Conservation (phyloP, 768 basidiomycete genomes). For the Cystofilobasidium bisporidii region DNA sequence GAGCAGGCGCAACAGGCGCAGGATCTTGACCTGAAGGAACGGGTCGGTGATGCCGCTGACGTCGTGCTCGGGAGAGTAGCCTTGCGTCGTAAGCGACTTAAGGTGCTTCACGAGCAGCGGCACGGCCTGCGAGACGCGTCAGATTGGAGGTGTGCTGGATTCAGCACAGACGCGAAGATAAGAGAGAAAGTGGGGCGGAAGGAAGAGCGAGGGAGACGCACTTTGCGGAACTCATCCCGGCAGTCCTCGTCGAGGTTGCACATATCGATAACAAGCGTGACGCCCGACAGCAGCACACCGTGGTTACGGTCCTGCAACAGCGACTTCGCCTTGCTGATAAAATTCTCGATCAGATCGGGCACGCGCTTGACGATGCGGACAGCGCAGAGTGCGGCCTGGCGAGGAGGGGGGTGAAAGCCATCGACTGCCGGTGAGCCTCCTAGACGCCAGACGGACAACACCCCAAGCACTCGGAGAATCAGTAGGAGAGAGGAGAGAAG, state of each 20-base stretch:
- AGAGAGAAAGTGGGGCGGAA: background rate
- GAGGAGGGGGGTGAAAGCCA: too few relatives aligned
- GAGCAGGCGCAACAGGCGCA: conserved; percentile 77
- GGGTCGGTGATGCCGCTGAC: conserved; percentile 90
- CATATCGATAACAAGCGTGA: conserved; percentile 92
- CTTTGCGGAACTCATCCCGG: conserved; percentile 81
- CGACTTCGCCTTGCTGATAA: conserved; percentile 73
- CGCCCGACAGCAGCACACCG: conserved; percentile 85
- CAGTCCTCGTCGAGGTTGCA: conserved; percentile 64
- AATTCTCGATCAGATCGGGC: conserved; percentile 89
- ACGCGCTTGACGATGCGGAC: conserved; percentile 89
- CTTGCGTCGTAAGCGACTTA: conserved; percentile 87
- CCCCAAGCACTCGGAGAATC: background rate
- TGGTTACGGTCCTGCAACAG: conserved; percentile 93
- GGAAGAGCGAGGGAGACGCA: too few relatives aligned
- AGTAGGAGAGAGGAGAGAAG: background rate
- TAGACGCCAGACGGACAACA: too few relatives aligned
- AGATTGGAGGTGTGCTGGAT: background rate
- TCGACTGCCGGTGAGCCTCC: too few relatives aligned
- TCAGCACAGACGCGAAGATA: background rate
- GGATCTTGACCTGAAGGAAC: conserved; percentile 57
- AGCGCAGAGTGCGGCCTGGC: conserved; percentile 89
- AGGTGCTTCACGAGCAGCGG: conserved; percentile 87
- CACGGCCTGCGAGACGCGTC: conserved; percentile 54
- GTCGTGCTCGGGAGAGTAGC: conserved; percentile 96